phyloP scores from a whole-genome alignment of 176 grass and related monocot species.

The Cymbopogon citratus region DNA sequence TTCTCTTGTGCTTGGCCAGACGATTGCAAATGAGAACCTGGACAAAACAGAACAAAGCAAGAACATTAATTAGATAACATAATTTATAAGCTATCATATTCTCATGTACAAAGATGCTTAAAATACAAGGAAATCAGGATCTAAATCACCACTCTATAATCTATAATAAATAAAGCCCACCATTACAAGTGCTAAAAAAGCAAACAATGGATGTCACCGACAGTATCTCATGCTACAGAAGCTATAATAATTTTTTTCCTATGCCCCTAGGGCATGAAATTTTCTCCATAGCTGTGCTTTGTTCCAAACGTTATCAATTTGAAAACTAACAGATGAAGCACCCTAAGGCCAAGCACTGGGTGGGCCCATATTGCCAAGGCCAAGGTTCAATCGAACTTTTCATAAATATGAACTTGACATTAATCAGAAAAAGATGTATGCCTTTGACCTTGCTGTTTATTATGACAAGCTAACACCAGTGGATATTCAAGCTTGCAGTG shows the following conservation, averaged over 20 bases:
- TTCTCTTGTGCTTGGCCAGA: conserved; percentile 35
- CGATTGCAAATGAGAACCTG: conserved; percentile 34
- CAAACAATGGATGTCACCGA: background rate
- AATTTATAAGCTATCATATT: background rate
- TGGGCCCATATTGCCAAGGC: background rate
- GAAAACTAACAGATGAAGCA: background rate
- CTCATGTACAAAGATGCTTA: background rate
- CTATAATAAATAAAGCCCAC: background rate
- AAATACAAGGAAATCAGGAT: background rate
- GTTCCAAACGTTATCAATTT: background rate
- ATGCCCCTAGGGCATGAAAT: background rate
- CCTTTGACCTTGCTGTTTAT: background rate
- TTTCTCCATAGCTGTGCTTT: background rate
- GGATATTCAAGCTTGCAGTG: background rate
- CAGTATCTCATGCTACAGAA: background rate
- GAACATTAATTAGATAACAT: background rate
- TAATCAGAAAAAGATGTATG: background rate
- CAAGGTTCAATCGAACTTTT: background rate
- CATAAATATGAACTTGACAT: background rate
- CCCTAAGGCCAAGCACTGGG: background rate
- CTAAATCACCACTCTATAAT: background rate
- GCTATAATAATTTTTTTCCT: background rate
- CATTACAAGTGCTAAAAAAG: conserved; percentile 12
- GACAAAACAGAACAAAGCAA: conserved; percentile 4
- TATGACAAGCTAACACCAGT: background rate